Evolutionary conservation across 2,329 filamentous ascomycete genomes (phyloP).

Genomic region (Botrytis fragariae): DNA sequence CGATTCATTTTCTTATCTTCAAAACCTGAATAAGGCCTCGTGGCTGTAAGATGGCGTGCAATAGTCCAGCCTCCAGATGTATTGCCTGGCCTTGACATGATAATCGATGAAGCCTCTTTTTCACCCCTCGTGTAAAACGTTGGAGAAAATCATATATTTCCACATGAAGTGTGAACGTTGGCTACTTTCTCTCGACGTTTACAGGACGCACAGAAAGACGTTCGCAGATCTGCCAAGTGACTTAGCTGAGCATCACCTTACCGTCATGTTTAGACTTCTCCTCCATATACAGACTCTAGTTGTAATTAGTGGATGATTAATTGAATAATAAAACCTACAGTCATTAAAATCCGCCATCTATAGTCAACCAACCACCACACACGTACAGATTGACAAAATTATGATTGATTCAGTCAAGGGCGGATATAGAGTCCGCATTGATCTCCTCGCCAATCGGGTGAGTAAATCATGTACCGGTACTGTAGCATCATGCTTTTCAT

Average conservation of each 20-base stretch:
- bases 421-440: not conserved
- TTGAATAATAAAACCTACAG: not conserved
- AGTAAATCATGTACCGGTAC: slow-evolving; percentile 2
- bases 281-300: not conserved
- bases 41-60: slow-evolving; percentile 19
- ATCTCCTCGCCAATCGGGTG: not conserved
- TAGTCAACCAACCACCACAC: not conserved
- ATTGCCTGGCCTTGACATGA: slow-evolving; percentile 11
- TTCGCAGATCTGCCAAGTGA: not conserved
- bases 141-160: not conserved
- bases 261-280: not conserved
- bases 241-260: not conserved
- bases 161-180: not conserved
- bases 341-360: not conserved
- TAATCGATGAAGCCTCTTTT: slow-evolving; percentile 15
- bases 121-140: not conserved
- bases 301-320: not conserved
- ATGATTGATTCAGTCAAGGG: not conserved
- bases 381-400: not conserved
- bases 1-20: not conserved
- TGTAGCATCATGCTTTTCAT: slow-evolving; percentile 21
- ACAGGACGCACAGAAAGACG: not conserved
- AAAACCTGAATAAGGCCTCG: slow-evolving; percentile 6
- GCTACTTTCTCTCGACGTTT: not conserved
- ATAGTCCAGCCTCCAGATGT: slow-evolving; percentile 23